phyloP scores from a whole-genome alignment of 2,329 filamentous ascomycete genomes.

The Fusarium pseudocircinatum region DNA sequence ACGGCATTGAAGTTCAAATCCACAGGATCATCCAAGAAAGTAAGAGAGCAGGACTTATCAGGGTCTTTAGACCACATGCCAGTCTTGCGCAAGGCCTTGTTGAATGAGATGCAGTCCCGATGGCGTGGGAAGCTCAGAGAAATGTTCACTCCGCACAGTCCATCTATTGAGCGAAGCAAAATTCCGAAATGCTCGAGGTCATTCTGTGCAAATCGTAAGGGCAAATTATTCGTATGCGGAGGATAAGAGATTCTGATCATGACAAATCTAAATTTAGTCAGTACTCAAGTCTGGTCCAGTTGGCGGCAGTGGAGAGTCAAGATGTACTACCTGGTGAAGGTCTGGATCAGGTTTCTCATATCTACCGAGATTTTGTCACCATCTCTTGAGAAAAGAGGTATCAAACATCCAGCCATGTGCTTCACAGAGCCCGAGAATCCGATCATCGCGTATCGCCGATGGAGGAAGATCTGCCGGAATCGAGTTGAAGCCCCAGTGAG shows the following conservation, averaged over 20 bases:
- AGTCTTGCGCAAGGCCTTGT: background rate
- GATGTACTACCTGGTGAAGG: background rate
- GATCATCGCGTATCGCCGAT: background rate
- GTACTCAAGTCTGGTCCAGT: background rate
- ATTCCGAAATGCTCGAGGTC: background rate
- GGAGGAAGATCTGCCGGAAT: background rate
- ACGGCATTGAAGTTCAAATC: background rate
- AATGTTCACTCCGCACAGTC: background rate
- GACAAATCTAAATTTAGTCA: background rate
- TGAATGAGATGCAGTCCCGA: background rate
- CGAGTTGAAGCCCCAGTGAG: background rate
- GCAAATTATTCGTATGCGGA: background rate
- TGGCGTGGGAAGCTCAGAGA: background rate
- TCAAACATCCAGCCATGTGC: background rate
- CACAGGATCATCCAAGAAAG: background rate
- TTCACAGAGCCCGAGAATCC: background rate
- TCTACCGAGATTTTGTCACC: background rate
- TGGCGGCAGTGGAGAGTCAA: rapidly evolving
- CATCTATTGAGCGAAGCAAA: background rate
- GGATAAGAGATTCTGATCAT: background rate
- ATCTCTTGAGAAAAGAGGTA: background rate
- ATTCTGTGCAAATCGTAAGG: background rate
- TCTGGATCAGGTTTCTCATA: background rate
- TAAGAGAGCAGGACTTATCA: background rate
- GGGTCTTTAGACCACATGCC: rapidly evolving